A percentile compares a stretch with the other conserved stretches of the same genome.
These are phyloP conservation scores for Thielaviopsis populi DNA, from an alignment of 2,329 filamentous ascomycete species.

Conservation along the genomic window DNA sequence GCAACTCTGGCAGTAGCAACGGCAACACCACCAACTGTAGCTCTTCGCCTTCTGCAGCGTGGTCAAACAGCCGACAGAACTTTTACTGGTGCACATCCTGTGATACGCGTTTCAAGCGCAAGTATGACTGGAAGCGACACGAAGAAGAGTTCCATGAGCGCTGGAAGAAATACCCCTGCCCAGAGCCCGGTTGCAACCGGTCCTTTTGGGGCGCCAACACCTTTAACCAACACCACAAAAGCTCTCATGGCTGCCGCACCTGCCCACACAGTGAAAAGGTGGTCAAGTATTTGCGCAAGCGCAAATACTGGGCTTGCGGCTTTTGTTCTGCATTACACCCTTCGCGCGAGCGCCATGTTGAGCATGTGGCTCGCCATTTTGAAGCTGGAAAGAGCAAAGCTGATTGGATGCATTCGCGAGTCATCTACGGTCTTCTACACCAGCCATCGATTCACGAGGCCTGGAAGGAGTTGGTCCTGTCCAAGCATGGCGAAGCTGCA, in stretches of 20 bases:
- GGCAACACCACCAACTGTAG: background rate
- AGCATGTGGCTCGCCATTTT: constrained; percentile 54
- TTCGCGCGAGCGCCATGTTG: constrained; percentile 50
- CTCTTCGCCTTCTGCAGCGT: constrained; percentile 10
- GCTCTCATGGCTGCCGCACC: constrained; percentile 48
- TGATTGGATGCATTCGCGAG: constrained; percentile 55
- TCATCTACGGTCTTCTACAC: constrained; percentile 52
- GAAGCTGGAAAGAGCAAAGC: constrained; percentile 46
- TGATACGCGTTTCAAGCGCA: constrained; percentile 51
- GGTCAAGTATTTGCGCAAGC: constrained; percentile 46
- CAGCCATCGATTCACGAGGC: constrained; percentile 46
- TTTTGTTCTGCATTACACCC: constrained; percentile 50
- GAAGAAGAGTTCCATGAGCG: constrained; percentile 57
- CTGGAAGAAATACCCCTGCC: constrained; percentile 51
- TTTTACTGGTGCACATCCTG: constrained; percentile 43
- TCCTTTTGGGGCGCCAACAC: constrained; percentile 54
- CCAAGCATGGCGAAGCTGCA: constrained; percentile 40
- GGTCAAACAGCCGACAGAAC: constrained; percentile 25
- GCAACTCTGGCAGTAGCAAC: background rate
- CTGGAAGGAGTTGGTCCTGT: constrained; percentile 42
- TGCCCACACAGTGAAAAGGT: constrained; percentile 51
- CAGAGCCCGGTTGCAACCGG: constrained; percentile 47
- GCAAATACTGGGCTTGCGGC: constrained; percentile 53
- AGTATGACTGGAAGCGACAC: constrained; percentile 55
- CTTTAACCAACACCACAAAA: constrained; percentile 53